Evolutionary conservation across 2,329 filamentous ascomycete genomes (phyloP).

Genomic region (Davidsoniella virescens): DNA sequence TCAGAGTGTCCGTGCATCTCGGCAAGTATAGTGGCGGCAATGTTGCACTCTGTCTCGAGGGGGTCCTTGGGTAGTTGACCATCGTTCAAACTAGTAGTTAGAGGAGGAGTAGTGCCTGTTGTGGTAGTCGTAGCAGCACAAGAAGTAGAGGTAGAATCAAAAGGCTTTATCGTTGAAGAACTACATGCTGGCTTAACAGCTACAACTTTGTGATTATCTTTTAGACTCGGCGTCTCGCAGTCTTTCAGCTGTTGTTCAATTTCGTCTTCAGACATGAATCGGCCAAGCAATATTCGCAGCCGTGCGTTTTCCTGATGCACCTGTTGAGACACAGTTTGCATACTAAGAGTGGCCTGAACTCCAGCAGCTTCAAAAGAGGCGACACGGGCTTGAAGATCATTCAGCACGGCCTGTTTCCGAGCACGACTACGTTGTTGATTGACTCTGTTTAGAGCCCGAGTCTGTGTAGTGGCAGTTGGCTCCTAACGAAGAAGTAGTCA

Average conservation of each 20-base stretch:
- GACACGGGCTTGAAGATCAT: slow-evolving; percentile 2
- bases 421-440: slow-evolving; percentile 8
- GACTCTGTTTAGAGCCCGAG: slow-evolving; percentile 2
- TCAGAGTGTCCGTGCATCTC: slow-evolving; percentile 1
- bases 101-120: no score
- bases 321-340: slow-evolving; percentile 2
- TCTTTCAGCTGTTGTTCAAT: background rate
- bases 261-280: background rate
- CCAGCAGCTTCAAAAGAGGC: background rate
- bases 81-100: no score
- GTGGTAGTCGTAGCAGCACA: no score
- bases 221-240: background rate
- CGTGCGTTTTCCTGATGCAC: background rate
- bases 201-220: no score
- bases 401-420: slow-evolving; percentile 7
- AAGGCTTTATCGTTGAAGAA: no score
- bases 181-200: no score
- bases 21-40: slow-evolving; percentile 6
- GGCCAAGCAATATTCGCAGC: background rate
- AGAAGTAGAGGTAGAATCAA: no score
- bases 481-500: no score
- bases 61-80: background rate
- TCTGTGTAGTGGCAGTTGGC: background rate
- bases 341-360: slow-evolving; percentile 2
- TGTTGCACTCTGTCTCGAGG: slow-evolving; percentile 5